Base-by-base conservation (phyloP, 805 yeast genomes). In the Spathaspora hagerdaliae region DNA sequence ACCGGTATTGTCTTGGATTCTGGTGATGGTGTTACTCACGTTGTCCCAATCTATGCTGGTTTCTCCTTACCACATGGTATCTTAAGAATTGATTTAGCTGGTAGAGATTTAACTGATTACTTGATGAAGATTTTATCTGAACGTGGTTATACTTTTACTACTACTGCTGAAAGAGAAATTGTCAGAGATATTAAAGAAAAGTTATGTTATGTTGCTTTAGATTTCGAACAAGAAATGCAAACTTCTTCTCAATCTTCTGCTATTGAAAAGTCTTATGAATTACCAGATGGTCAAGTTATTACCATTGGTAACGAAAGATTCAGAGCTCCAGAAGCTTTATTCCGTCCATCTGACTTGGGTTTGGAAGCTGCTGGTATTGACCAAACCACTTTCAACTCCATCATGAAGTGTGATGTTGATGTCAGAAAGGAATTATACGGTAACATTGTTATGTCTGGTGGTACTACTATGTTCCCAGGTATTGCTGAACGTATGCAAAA, bases 401-500 rank as follows among this genome's bases (percentile, higher is more conserved):
- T 94, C 79, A 88, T 86, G 83, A 92, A 91, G 89, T 91, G 97
- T 80, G 99, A 94, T 78, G 86, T 94, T 63, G 99, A 94, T 78
- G 97, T 94, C 61, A 88, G 99, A 79, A 92, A 88, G 81, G 98
- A 92, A 75, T 83, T 94, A 74, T 94, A 94, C 82, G 95, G 96
- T 78, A 94, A 94, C 86, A 94, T 94, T 68, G 99, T 94, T 71
- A 86, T 94, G 94, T 91, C 98, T 60, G 99, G 99, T 83, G 99
- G 99, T 87, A 91, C 98, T 65, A 94, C 99, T 62, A 90, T 94
- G 98, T 94, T 90, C 96, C 97, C 97, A 77, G 99, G 99, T 81
- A 91, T 94, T 74, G 97, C 97, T 75, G 98, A 94, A 83, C 92
- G 99, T 83, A 89, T 94, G 96, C 98, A 92, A 83, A 92, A 92